Conservation (phyloP, 257 asterid genomes). For the Gentiana straminea region DNA sequence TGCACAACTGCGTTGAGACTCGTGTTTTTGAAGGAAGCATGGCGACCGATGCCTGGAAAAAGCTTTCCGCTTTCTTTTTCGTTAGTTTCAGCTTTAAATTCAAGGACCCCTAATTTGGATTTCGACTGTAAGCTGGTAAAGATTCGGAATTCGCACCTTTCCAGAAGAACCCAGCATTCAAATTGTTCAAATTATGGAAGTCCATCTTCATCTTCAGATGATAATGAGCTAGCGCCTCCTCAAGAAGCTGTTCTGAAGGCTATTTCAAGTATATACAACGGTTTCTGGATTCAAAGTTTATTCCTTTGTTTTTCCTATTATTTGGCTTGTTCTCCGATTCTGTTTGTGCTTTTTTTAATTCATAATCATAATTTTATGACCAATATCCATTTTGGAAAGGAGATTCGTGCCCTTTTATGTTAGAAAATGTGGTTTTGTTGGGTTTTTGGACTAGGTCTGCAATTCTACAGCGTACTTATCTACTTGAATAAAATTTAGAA, state of each 20-base stretch:
- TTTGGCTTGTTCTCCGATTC: too few relatives aligned
- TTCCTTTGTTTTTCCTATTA: background rate
- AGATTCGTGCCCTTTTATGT: too few relatives aligned
- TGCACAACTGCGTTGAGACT: slow-evolving; percentile 40
- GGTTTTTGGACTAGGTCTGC: too few relatives aligned
- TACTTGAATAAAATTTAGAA: too few relatives aligned
- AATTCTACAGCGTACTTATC: too few relatives aligned
- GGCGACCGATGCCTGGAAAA: slow-evolving; percentile 33
- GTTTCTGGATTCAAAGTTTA: too few relatives aligned
- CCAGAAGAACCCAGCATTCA: slow-evolving; percentile 15
- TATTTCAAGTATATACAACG: slow-evolving; percentile 46
- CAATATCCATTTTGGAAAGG: too few relatives aligned
- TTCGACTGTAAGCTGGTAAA: slow-evolving; percentile 31
- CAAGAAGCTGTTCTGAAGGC: slow-evolving; percentile 95
- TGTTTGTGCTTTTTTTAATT: too few relatives aligned
- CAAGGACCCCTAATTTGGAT: slow-evolving; percentile 11
- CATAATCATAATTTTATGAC: too few relatives aligned
- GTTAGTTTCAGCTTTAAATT: slow-evolving; percentile 20
- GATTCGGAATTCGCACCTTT: slow-evolving; percentile 17
- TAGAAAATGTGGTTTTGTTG: too few relatives aligned
- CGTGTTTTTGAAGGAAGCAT: slow-evolving; percentile 45
- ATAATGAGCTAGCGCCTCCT: slow-evolving; percentile 72
- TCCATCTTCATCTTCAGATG: slow-evolving; percentile 38
- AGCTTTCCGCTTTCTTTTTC: slow-evolving; percentile 18
- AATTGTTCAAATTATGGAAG: slow-evolving; percentile 38